Evolutionary conservation across 495 filamentous ascomycete genomes (phyloP).

Genomic region (Aspergillus avenaceus): DNA sequence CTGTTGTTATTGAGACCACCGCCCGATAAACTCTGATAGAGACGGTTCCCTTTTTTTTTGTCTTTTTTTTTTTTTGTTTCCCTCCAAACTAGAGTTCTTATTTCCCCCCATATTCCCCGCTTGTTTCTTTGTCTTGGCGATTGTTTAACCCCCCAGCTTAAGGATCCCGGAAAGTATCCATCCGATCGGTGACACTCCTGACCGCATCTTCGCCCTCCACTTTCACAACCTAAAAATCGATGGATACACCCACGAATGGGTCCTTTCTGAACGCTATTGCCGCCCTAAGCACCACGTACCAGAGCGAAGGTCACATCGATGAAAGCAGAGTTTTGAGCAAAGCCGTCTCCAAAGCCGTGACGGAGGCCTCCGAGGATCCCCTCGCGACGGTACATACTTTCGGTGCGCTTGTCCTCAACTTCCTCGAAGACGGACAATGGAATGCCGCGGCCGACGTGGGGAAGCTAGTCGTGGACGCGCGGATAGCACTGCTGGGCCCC

Average conservation of each 20-base stretch:
- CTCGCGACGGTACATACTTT: not conserved
- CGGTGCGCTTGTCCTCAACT: slow-evolving; percentile 3
- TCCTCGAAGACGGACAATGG: slow-evolving; percentile 3
- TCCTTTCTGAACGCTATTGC: not conserved
- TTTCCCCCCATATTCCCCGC: no score
- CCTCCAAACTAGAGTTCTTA: no score
- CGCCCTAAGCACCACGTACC: not conserved
- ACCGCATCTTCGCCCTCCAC: no score
- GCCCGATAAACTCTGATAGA: no score
- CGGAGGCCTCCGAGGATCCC: not conserved
- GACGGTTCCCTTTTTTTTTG: no score
- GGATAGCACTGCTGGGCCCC: slow-evolving; percentile 7
- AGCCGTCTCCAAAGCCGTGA: not conserved
- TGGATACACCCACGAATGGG: not conserved
- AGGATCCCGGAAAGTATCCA: not conserved
- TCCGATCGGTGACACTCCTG: not conserved
- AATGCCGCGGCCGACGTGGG: slow-evolving; percentile 4
- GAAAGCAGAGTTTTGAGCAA: not conserved
- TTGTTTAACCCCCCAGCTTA: no score
- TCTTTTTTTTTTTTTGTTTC: no score
- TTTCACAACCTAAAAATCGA: no score
- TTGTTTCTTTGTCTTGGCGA: not conserved
- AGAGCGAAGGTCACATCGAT: not conserved
- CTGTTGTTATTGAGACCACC: no score
- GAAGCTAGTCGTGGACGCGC: not conserved